Conservation (phyloP, 441 rosid species). For the Gossypium armourianum region DNA sequence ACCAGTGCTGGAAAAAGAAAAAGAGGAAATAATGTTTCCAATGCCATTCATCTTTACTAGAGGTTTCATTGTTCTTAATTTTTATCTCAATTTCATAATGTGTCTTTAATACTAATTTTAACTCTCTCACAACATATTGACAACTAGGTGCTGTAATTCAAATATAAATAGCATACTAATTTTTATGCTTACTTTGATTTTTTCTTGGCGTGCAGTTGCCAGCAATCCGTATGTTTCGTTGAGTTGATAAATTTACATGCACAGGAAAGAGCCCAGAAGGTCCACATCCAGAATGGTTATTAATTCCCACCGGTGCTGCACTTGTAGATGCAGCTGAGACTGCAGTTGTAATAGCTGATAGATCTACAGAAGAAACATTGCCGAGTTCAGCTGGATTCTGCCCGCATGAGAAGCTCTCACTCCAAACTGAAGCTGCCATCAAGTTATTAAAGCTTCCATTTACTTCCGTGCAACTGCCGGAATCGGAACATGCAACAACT, state of each 20-base stretch:
- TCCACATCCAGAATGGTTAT: not conserved
- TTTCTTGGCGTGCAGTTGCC: slow-evolving; percentile 7
- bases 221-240: not conserved
- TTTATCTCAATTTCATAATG: not conserved
- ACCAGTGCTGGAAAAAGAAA: not conserved
- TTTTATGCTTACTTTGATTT: slow-evolving; percentile 23
- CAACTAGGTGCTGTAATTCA: not conserved
- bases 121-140: not conserved
- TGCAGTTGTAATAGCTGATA: slow-evolving; percentile 49
- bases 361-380: slow-evolving; percentile 33
- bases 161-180: not conserved
- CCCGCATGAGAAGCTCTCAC: not conserved
- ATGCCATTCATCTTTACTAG: not conserved
- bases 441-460: not conserved
- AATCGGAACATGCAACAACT: slow-evolving; percentile 10
- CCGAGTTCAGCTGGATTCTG: slow-evolving; percentile 15
- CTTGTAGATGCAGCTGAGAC: slow-evolving; percentile 22
- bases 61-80: not conserved
- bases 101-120: not conserved
- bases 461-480: slow-evolving; percentile 1
- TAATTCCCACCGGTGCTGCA: not conserved
- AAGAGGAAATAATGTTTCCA: not conserved
- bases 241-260: not conserved
- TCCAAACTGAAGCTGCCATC: slow-evolving; percentile 6
- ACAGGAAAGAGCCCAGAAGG: slow-evolving; percentile 17